These are phyloP conservation scores for Auriculariales sp. DNA, from an alignment of 768 basidiomycete species.

Conservation along the genomic window DNA sequence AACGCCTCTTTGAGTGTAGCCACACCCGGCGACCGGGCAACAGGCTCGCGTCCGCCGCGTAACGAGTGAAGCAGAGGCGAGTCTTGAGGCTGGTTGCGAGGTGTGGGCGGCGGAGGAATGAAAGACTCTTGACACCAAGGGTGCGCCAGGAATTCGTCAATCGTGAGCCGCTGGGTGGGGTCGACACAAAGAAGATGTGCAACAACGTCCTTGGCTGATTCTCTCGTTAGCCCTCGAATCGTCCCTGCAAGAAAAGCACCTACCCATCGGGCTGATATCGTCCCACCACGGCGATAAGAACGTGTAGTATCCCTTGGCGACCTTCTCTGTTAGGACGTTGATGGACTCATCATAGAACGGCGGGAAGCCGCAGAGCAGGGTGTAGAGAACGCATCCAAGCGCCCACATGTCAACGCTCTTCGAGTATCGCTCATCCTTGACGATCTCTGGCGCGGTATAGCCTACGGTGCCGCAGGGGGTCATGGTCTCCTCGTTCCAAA, in stretches of 20 bases:
- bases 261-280: conserved; percentile 73
- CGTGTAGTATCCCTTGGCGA: conserved; percentile 92
- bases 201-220: conserved; percentile 83
- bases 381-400: conserved; percentile 96
- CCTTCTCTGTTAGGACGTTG: conserved; percentile 94
- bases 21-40: conserved; percentile 82
- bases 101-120: conserved; percentile 50
- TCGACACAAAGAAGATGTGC: conserved; percentile 91
- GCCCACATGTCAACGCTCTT: conserved; percentile 99
- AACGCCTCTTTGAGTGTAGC: conserved; percentile 94
- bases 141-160: conserved; percentile 93
- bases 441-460: conserved; percentile 98
- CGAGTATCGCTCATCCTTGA: conserved; percentile 93
- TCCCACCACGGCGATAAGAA: conserved; percentile 99
- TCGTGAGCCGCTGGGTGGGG: conserved; percentile 88
- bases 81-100: conserved; percentile 50
- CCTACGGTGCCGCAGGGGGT: conserved; percentile 99
- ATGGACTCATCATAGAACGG: conserved; percentile 99
- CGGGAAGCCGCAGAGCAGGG: conserved; percentile 90
- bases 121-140: conserved; percentile 80
- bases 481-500: conserved; percentile 98
- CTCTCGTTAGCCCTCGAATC: conserved; percentile 6
- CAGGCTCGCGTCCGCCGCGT: conserved; percentile 50
- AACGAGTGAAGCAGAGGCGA: conserved; percentile 80
- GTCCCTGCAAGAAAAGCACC: conserved; percentile 8